phyloP scores from a whole-genome alignment of 129 eudicot genomes.

The Saussurea involucrata region DNA sequence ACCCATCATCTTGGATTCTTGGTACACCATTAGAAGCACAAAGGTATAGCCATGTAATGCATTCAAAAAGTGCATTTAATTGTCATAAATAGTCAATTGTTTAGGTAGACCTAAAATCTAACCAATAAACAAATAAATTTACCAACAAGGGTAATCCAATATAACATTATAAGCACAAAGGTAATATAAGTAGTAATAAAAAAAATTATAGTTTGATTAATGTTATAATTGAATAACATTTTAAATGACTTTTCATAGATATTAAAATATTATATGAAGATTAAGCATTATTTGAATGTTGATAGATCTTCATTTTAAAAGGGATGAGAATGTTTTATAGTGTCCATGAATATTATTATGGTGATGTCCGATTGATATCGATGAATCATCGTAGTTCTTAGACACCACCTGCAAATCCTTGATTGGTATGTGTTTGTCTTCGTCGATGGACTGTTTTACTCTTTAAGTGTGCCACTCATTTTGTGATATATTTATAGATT shows the following conservation, averaged over 20 bases:
- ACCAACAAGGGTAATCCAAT: not conserved
- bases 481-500: not conserved
- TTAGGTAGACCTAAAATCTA: slow-evolving; percentile 22
- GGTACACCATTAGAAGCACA: slow-evolving; percentile 15
- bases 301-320: too few species aligned
- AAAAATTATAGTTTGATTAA: not conserved
- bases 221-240: too few species aligned
- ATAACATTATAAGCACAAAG: slow-evolving; percentile 15
- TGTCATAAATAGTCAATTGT: slow-evolving; percentile 17
- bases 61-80: slow-evolving; percentile 21
- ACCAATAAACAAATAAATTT: not conserved
- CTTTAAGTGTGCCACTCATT: not conserved
- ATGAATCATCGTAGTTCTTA: not conserved
- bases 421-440: not conserved
- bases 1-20: slow-evolving; percentile 10
- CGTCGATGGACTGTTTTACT: not conserved
- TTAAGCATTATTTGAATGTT: not conserved
- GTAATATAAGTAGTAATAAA: not conserved
- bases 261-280: not conserved
- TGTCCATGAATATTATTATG: not conserved
- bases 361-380: not conserved
- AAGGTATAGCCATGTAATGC: slow-evolving; percentile 18
- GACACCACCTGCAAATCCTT: not conserved
- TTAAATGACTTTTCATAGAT: not conserved
- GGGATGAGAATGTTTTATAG: not conserved